Base-by-base conservation (phyloP, 2,329 filamentous ascomycete species). In the Xylariomycetidae sp. region DNA sequence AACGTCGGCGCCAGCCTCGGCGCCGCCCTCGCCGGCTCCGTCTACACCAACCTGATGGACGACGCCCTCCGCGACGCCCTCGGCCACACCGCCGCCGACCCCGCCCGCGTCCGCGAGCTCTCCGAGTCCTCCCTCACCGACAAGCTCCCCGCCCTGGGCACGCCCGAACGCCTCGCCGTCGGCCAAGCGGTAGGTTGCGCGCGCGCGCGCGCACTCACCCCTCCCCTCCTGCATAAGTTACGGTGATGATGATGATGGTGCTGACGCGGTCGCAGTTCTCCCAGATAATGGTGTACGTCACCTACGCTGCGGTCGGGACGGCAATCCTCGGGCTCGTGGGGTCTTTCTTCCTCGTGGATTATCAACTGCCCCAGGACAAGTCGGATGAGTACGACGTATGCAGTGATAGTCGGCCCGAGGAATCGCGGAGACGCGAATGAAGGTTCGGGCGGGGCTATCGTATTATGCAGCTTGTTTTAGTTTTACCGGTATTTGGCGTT, bases 31-130 rank as follows among this genome's bases (percentile, higher is more conserved):
- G 65, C 67, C 2, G 68, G 68, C 5, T 65, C 60, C 6, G 70
- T 72, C 10, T 72, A 72, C 42, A 71, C 67, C 1, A 60, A 58
- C n/a, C 58, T 59, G 0, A 58, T 72, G 40, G 58, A 59, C 19
- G 37, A 49, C 4, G 49, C 54, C 5, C 43, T 70, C 32, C 49
- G 50, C 29, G 37, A 46, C 6, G 58, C 59, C 22, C 45, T 71
- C 5, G 63, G 63, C 7, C 31, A 44, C 1, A 36, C 35, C 4
- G 56, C 56, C 2, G 46, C 49, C 3, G n/a, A n/a, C n/a, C n/a
- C n/a, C n/a, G 36, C 53, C 10, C 40, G 44, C 1, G 37, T 56
- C 8, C 56, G 70, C 16, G 46, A 64, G 15, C 39, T 38, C 2
- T 46, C 70, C 17, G 68, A 57, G 38, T 61, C 69, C 40, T 69